Conservation (phyloP, 2,329 filamentous ascomycete species). For the Septoria petroselini region DNA sequence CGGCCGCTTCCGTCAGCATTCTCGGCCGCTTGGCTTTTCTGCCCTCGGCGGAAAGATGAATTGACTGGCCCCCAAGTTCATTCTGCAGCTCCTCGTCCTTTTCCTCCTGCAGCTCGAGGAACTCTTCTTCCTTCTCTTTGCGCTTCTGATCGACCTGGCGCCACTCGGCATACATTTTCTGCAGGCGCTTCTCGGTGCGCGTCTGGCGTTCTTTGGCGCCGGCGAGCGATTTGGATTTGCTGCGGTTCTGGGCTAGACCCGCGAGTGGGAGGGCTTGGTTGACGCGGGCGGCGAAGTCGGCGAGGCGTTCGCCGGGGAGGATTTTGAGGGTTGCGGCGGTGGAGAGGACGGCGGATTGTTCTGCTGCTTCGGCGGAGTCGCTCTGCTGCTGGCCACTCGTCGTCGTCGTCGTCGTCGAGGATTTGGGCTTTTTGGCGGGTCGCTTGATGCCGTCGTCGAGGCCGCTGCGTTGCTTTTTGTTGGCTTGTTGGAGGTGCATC, state of each 20-base stretch:
- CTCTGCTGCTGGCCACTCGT: background rate
- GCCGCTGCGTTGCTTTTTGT: slow-evolving; percentile 58
- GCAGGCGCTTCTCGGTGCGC: slow-evolving; percentile 77
- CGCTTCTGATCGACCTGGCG: slow-evolving; percentile 73
- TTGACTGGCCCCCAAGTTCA: slow-evolving; percentile 61
- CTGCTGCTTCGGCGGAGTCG: background rate
- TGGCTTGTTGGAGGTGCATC: slow-evolving; percentile 67
- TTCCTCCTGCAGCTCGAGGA: slow-evolving; percentile 61
- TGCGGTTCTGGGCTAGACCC: slow-evolving; percentile 60
- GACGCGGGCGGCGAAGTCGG: slow-evolving; percentile 78
- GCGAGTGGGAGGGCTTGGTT: slow-evolving; percentile 77
- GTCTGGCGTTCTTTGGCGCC: slow-evolving; percentile 69
- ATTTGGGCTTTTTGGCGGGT: slow-evolving; percentile 38
- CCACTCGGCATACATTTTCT: slow-evolving; percentile 58
- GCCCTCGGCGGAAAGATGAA: slow-evolving; percentile 57
- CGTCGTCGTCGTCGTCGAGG: slow-evolving; percentile 4
- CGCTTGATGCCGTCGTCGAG: slow-evolving; percentile 65
- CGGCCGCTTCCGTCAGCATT: slow-evolving; percentile 48
- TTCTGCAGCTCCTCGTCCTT: slow-evolving; percentile 62
- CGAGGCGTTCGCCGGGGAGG: slow-evolving; percentile 75
- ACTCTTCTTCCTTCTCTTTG: slow-evolving; percentile 73
- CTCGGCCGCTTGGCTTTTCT: slow-evolving; percentile 46
- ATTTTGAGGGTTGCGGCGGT: slow-evolving; percentile 60
- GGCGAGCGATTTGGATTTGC: slow-evolving; percentile 60
- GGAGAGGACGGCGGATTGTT: background rate